Evolutionary conservation across 2,329 filamentous ascomycete genomes (phyloP), one percentile per base, ranked within the genome.

Genomic region (Herpotrichia juniperi): DNA sequence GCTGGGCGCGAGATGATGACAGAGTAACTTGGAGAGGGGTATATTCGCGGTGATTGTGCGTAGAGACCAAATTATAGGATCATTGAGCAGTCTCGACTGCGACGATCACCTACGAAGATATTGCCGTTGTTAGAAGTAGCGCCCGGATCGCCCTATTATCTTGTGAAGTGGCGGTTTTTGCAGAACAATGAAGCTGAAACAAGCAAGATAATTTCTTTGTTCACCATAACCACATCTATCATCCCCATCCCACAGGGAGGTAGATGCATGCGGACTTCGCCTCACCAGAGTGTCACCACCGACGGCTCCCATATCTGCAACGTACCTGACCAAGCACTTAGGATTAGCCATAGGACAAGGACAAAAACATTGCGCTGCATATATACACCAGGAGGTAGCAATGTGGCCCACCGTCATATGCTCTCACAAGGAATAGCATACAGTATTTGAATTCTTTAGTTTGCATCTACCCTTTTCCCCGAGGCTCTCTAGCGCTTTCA

Each of bases 1-100:
- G 82, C 81, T 99, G 66, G 94, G 94, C 12, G 91, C 92, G 45
- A 87, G 93, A 84, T 94, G 61, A 72, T 50, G 53, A 50, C 42
- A n/a, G 55, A 50, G 46, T 35, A 46, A 30, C n/a, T 50, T 22
- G 34, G 21, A 25, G 32, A 24, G 44, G 14, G 35, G 26, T 21
- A 32, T 21, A 12, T 14, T 44, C 21, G 12, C 21, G 31, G n/a
- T 7, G n/a, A 22, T 19, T 34, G 47, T 28, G 28, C 14, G 42
- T 31, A 46, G 9, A 42, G 34, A 46, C 22, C 44, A 51, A 54
- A 34, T 25, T 24, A 22, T 46, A 46, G 48, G 46, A 39, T 46
- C 42, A 28, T 37, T 21, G 39, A 45, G 42, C 46, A 46, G 45
- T 31, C 26, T 39, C 30, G 16, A 50, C 42, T 49, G 48, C 50